phyloP scores from a whole-genome alignment of 352 stramenopile species.

The Pythium scleroteichum region DNA sequence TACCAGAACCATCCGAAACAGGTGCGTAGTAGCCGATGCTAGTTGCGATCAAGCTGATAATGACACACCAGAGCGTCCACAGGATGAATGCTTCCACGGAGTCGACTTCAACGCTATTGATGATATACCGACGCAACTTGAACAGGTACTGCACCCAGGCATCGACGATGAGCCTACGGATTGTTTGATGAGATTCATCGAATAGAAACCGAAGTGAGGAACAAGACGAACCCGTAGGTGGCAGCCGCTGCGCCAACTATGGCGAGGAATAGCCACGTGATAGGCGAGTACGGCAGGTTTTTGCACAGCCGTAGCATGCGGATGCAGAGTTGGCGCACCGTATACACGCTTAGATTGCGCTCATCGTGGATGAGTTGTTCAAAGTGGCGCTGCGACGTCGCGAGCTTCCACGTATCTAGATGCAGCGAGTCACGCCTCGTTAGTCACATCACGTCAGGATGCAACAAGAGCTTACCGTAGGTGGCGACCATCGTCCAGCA shows the following conservation, averaged over 20 bases:
- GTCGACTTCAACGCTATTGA: slow-evolving; percentile 58
- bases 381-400: slow-evolving; percentile 67
- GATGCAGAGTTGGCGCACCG: slow-evolving; percentile 57
- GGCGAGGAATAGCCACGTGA: slow-evolving; percentile 79
- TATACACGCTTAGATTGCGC: slow-evolving; percentile 46
- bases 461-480: slow-evolving; percentile 40
- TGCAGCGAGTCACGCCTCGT: no score
- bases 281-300: slow-evolving; percentile 77
- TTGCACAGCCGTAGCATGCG: slow-evolving; percentile 64
- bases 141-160: slow-evolving; percentile 70
- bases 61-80: slow-evolving; percentile 67
- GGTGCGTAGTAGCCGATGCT: slow-evolving; percentile 62
- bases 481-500: slow-evolving; percentile 22
- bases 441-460: no score
- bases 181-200: background rate
- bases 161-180: slow-evolving; percentile 56
- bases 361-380: slow-evolving; percentile 56
- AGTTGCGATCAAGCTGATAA: slow-evolving; percentile 52
- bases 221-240: slow-evolving; percentile 52
- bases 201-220: background rate
- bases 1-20: slow-evolving; percentile 72
- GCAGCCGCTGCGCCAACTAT: slow-evolving; percentile 58
- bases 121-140: slow-evolving; percentile 49
- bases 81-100: slow-evolving; percentile 62
- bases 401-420: slow-evolving; percentile 70